Evolutionary conservation across 345 rosid species (phyloP), one percentile per base, ranked within the genome.

Genomic region (Salix udensis): DNA sequence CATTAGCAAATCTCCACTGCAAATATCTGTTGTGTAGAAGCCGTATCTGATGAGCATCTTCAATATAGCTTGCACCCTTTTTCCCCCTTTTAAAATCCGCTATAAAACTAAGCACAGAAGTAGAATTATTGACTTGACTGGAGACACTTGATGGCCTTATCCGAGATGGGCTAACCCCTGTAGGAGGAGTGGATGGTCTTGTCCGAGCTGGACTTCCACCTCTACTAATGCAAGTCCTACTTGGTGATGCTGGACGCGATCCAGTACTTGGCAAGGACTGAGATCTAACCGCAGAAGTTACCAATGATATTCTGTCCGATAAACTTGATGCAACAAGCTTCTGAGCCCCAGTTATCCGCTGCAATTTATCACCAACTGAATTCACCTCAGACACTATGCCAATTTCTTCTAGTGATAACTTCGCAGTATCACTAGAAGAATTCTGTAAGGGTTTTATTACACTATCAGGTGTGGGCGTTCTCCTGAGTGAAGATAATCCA

Each of bases 1-100:
- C 93, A 90, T 89, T 91, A 70, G 94, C 88, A 79, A 94, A 94
- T 79, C 95, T 83, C 99, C 99, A 96, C 78, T 96, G 99, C 85
- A 94, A 76, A 81, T 76, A 85, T 85, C 97, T 87, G 74, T 94
- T 96, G 80, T 96, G 80, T 67, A 96, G 88, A 77, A 92, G 85
- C 77, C 95, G 87, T 65, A 94, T 86, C 78, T 92, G 97, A 85
- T 91, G 97, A 76, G 92, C 99, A 84, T 94, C 98, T 82, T 94
- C 99, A 50, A 94, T 83, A 78, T 80, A 87, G 86, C 69, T 86
- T 67, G 88, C 70, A 76, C 86, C 80, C 74, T 88, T 96, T 79
- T 87, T 90, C 53, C 97, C 97, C 77, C 83, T 96, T 74, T 89
- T 91, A 74, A 92, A 87, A 82, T 96, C 98, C 1, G 88, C 87